A percentile compares a stretch with the other conserved stretches of the same genome.
These are phyloP conservation scores for Aphanomyces invadans DNA, from an alignment of 352 stramenopile species.

Conservation along the genomic window DNA sequence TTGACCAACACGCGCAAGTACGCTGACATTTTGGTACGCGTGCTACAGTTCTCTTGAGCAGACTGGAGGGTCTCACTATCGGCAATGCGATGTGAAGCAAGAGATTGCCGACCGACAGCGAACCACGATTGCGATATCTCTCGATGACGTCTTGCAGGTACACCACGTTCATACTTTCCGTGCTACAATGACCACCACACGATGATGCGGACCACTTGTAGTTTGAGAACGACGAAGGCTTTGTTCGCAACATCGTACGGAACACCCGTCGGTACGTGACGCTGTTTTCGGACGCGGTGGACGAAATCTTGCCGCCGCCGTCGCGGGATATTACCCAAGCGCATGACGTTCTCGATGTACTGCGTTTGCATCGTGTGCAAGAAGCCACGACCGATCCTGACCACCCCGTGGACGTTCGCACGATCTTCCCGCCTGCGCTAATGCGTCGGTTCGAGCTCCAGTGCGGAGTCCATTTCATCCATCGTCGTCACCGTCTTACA, in stretches of 20 bases:
- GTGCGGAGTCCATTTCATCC: neutral
- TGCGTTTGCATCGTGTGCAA: constrained; percentile 66
- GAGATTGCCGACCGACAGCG: constrained; percentile 81
- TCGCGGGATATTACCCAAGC: constrained; percentile 71
- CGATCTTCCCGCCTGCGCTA: constrained; percentile 87
- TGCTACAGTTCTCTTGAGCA: no score
- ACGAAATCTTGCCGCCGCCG: constrained; percentile 76
- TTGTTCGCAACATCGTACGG: constrained; percentile 74
- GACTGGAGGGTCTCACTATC: constrained; percentile 1
- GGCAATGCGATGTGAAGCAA: constrained; percentile 42
- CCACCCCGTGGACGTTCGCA: constrained; percentile 30
- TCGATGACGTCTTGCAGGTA: constrained; percentile 79
- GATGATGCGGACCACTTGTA: constrained; percentile 24
- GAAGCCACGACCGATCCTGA: constrained; percentile 37
- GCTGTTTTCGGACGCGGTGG: constrained; percentile 82
- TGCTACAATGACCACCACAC: neutral
- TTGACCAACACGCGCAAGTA: constrained; percentile 76
- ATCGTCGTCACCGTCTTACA: neutral
- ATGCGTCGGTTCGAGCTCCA: constrained; percentile 86
- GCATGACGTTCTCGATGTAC: constrained; percentile 78
- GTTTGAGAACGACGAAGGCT: constrained; percentile 73
- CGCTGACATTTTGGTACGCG: constrained; percentile 59
- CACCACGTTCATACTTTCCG: constrained; percentile 14
- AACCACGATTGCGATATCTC: constrained; percentile 62
- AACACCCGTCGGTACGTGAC: constrained; percentile 86